phyloP scores from a whole-genome alignment of 2,329 filamentous ascomycete species.

The Talaromyces sp. region DNA sequence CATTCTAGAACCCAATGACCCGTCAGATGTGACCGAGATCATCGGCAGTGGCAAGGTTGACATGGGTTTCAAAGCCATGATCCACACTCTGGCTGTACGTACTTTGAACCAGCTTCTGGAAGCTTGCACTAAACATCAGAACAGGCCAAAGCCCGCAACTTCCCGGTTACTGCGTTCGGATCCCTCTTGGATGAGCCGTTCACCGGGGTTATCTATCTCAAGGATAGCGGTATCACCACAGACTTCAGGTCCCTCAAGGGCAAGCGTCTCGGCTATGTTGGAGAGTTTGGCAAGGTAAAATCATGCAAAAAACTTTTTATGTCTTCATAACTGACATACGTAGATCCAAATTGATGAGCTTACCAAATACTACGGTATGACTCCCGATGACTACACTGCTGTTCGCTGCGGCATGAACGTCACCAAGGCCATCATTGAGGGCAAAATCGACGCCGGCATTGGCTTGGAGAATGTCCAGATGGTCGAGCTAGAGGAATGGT shows the following conservation, averaged over 20 bases:
- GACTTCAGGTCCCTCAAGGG: constrained; percentile 71
- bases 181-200: constrained; percentile 75
- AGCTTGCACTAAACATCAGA: neutral
- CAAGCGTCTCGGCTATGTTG: constrained; percentile 73
- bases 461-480: constrained; percentile 78
- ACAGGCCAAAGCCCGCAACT: constrained; percentile 68
- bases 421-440: constrained; percentile 67
- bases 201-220: constrained; percentile 72
- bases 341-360: constrained; percentile 78
- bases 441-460: constrained; percentile 68
- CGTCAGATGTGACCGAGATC: constrained; percentile 76
- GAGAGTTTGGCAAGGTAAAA: constrained; percentile 66
- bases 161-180: constrained; percentile 67
- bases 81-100: constrained; percentile 67
- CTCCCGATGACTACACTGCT: constrained; percentile 66
- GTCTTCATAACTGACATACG: neutral
- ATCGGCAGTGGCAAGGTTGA: constrained; percentile 71
- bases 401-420: constrained; percentile 79
- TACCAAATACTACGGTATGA: constrained; percentile 71
- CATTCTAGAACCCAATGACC: constrained; percentile 71
- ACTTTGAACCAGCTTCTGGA: neutral
- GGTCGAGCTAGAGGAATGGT: constrained; percentile 76
- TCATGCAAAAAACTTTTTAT: neutral
- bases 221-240: constrained; percentile 65
- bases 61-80: constrained; percentile 79